Evolutionary conservation across 2,329 filamentous ascomycete species (phyloP).

Genomic region (Microdochium trichocladiopsis): DNA sequence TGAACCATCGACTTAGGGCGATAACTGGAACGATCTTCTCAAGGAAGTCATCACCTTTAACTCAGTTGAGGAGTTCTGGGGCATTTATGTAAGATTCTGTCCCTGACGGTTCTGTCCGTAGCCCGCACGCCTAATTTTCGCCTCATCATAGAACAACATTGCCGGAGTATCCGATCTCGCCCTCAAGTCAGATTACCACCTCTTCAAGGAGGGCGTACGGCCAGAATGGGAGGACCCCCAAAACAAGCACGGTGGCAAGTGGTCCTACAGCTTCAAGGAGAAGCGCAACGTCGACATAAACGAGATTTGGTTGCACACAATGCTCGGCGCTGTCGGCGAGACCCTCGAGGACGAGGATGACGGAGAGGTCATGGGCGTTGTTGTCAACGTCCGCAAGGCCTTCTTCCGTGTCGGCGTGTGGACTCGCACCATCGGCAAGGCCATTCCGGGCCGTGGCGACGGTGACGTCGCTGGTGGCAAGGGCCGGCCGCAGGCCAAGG

Average conservation of each 20-base stretch:
- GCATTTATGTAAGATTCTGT: slow-evolving; percentile 75
- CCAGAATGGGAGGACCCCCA: slow-evolving; percentile 98
- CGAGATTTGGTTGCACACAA: slow-evolving; percentile 92
- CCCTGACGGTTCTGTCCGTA: slow-evolving; percentile 2
- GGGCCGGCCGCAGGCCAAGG: slow-evolving; percentile 72
- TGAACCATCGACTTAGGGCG: slow-evolving; percentile 52
- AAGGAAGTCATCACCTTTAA: slow-evolving; percentile 99
- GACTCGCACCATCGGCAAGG: slow-evolving; percentile 90
- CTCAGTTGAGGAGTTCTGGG: slow-evolving; percentile 99
- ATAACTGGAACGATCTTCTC: slow-evolving; percentile 97
- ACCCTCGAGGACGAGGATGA: slow-evolving; percentile 92
- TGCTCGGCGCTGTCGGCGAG: slow-evolving; percentile 95
- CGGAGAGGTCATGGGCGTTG: slow-evolving; percentile 97
- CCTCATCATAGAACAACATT: slow-evolving; percentile 81
- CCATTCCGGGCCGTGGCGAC: slow-evolving; percentile 67
- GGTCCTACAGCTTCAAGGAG: slow-evolving; percentile 97
- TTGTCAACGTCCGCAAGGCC: slow-evolving; percentile 96
- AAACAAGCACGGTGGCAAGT: slow-evolving; percentile 99
- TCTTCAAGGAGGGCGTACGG: slow-evolving; percentile 95
- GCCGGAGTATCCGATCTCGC: slow-evolving; percentile 91
- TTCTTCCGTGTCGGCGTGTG: slow-evolving; percentile 98
- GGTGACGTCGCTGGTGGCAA: slow-evolving; percentile 69
- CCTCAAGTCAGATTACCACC: slow-evolving; percentile 97
- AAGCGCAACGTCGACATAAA: slow-evolving; percentile 90
- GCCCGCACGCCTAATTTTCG: slow-evolving; percentile 4